These are phyloP conservation scores for Picochlorum sp. DNA, from an alignment of 139 green algal genomes.

Conservation along the genomic window DNA sequence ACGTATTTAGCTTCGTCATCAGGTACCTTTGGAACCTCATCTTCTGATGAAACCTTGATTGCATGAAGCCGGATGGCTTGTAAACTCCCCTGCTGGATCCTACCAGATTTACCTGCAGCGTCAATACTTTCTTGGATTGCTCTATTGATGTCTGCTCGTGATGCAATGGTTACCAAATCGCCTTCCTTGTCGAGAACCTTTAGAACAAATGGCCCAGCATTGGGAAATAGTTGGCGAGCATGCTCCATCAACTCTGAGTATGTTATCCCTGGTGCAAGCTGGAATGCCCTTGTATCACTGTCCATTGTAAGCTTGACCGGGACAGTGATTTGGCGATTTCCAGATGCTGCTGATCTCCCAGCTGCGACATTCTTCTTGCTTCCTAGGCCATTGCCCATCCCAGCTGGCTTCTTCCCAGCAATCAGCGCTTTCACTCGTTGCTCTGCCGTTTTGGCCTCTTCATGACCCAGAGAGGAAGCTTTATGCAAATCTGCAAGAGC, in stretches of 20 bases:
- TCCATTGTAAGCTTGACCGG: slow-evolving; percentile 52
- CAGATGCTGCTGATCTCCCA: background rate
- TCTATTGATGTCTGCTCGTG: slow-evolving; percentile 33
- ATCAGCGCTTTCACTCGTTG: slow-evolving; percentile 51
- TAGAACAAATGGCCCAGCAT: slow-evolving; percentile 33
- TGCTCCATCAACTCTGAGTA: slow-evolving; percentile 63
- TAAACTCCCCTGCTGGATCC: slow-evolving; percentile 5
- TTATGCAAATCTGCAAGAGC: slow-evolving; percentile 59
- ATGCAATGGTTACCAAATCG: slow-evolving; percentile 64
- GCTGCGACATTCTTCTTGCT: slow-evolving; percentile 1
- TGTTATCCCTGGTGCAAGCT: slow-evolving; percentile 37
- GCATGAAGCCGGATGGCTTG: slow-evolving; percentile 20
- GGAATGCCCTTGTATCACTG: slow-evolving; percentile 58
- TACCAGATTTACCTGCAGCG: background rate
- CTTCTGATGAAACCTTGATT: slow-evolving; percentile 21
- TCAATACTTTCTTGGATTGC: slow-evolving; percentile 32
- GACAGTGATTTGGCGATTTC: slow-evolving; percentile 12
- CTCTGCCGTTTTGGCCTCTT: slow-evolving; percentile 49
- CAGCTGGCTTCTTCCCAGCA: slow-evolving; percentile 32
- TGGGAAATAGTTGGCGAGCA: slow-evolving; percentile 59
- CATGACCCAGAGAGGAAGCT: slow-evolving; percentile 34
- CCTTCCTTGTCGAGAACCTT: slow-evolving; percentile 52
- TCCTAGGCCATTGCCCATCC: slow-evolving; percentile 9
- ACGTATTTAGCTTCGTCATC: slow-evolving; percentile 37
- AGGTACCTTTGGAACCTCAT: slow-evolving; percentile 48